A percentile compares a stretch with the other conserved stretches of the same genome.
These are phyloP conservation scores for Russula brevipes DNA, from an alignment of 768 basidiomycete genomes.

Conservation along the genomic window DNA sequence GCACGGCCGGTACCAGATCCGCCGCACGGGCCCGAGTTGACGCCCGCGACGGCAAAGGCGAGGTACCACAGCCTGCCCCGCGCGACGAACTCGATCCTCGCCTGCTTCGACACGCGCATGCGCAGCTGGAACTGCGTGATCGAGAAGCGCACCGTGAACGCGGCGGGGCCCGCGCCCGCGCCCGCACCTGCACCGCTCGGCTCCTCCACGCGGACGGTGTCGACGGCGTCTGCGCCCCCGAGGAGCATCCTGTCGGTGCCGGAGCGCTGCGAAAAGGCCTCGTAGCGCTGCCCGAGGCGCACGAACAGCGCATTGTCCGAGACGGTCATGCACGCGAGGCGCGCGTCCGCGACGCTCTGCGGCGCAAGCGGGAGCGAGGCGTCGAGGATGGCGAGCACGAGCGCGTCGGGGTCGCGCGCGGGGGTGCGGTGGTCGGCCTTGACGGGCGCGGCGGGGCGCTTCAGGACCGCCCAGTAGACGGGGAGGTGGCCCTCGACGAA, in stretches of 20 bases:
- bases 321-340: conserved; percentile 59
- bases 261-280: conserved; percentile 45
- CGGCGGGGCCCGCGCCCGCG: conserved; percentile 5
- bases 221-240: conserved; percentile 29
- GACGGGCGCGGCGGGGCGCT: conserved; percentile 35
- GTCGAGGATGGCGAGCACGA: conserved; percentile 49
- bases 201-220: conserved; percentile 53
- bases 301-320: conserved; percentile 60
- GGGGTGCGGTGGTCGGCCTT: conserved; percentile 1
- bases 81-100: conserved; percentile 63
- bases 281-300: conserved; percentile 43
- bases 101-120: conserved; percentile 56
- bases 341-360: conserved; percentile 53
- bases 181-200: conserved; percentile 40
- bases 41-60: conserved; percentile 11
- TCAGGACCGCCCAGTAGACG: conserved; percentile 70
- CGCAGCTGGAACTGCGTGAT: conserved; percentile 62
- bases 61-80: conserved; percentile 35
- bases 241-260: conserved; percentile 48
- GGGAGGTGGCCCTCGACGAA: conserved; percentile 62
- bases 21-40: neutral
- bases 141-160: conserved; percentile 50
- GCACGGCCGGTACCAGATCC: neutral
- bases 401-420: conserved; percentile 23
- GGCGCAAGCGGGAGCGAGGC: conserved; percentile 43